Evolutionary conservation across 2,329 filamentous ascomycete species (phyloP).

Genomic region (Alternaria postmessia): DNA sequence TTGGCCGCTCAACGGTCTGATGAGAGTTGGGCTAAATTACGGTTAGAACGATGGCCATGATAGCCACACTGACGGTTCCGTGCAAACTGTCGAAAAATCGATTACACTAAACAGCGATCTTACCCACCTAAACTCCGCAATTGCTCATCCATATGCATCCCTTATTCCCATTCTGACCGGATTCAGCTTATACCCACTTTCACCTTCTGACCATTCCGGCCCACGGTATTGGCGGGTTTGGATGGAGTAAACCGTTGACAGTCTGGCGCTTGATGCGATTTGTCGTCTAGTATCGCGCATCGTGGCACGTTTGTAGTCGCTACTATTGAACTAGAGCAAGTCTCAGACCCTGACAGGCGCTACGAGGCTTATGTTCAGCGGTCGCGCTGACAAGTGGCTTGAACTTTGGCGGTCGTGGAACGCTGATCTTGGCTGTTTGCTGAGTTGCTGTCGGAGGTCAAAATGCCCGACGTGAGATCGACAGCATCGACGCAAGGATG

Average conservation of each 20-base stretch:
- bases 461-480: slow-evolving; percentile 11
- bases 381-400: background rate
- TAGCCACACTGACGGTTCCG: background rate
- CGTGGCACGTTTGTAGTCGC: background rate
- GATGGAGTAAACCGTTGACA: background rate
- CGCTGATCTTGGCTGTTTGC: background rate
- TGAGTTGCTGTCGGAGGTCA: background rate
- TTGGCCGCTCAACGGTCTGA: background rate
- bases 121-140: background rate
- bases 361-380: background rate
- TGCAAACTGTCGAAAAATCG: background rate
- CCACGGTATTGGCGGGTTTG: background rate
- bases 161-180: background rate
- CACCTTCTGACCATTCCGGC: background rate
- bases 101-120: background rate
- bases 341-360: background rate
- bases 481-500: background rate
- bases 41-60: background rate
- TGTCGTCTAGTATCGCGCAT: background rate
- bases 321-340: background rate
- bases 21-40: background rate
- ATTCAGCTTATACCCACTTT: background rate
- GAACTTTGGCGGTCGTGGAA: background rate
- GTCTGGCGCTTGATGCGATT: background rate
- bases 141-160: background rate